Conservation (phyloP, 2,329 filamentous ascomycete genomes). For the Xylariaceae sp. region DNA sequence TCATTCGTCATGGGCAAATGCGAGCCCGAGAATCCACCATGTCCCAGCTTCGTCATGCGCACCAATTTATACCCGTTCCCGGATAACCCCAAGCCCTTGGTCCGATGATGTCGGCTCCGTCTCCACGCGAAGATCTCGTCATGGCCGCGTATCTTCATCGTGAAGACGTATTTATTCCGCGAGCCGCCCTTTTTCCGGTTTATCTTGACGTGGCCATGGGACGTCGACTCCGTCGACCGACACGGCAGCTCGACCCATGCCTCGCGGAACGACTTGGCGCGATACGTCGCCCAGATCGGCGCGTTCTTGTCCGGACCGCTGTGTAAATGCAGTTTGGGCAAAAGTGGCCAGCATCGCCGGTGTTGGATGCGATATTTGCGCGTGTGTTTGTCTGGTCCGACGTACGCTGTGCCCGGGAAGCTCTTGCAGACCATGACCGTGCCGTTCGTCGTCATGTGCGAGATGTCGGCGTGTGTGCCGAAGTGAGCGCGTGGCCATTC, state of each 20-base stretch:
- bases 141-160: slow-evolving; percentile 5
- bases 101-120: slow-evolving; percentile 8
- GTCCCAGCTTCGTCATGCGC: slow-evolving; percentile 2
- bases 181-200: slow-evolving; percentile 4
- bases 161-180: slow-evolving; percentile 13
- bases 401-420: background rate
- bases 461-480: background rate
- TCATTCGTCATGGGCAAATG: slow-evolving; percentile 8
- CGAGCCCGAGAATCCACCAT: background rate
- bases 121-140: slow-evolving; percentile 15
- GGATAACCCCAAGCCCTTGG: slow-evolving; percentile 11
- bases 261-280: slow-evolving; percentile 2
- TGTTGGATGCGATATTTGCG: slow-evolving; percentile 11
- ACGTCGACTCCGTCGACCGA: slow-evolving; percentile 5
- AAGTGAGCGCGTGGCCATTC: slow-evolving; percentile 3
- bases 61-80: slow-evolving; percentile 12
- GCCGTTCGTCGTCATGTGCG: background rate
- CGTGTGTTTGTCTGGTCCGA: slow-evolving; percentile 11
- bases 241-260: slow-evolving; percentile 11
- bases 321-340: slow-evolving; percentile 7
- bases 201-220: slow-evolving; percentile 9
- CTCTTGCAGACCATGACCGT: slow-evolving; percentile 8
- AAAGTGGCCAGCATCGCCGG: slow-evolving; percentile 4
- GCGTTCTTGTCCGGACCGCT: slow-evolving; percentile 1
- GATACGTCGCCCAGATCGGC: slow-evolving; percentile 13